Evolutionary conservation across 2,329 filamentous ascomycete genomes (phyloP).

Genomic region (Phoma sp.): DNA sequence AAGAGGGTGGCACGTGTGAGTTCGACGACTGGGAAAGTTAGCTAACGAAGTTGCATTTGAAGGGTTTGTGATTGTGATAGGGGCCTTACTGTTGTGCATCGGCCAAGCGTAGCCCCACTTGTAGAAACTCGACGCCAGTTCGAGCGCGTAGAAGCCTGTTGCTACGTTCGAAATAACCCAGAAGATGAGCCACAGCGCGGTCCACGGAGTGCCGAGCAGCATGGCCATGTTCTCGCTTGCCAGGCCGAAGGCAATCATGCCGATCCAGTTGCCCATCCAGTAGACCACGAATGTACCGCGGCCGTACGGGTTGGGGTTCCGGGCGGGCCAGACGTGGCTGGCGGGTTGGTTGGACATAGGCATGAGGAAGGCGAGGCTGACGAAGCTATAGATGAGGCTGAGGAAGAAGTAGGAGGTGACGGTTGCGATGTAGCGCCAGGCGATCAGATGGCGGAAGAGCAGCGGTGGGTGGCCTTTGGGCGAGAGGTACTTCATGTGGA

Average conservation of each 20-base stretch:
- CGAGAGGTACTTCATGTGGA: conserved; percentile 66
- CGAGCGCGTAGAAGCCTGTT: conserved; percentile 66
- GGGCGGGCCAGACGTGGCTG: conserved; percentile 52
- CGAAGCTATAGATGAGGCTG: conserved; percentile 67
- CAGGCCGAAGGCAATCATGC: conserved; percentile 68
- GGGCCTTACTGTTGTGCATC: conserved; percentile 62
- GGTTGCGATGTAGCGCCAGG: conserved; percentile 66
- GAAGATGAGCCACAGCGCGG: conserved; percentile 69
- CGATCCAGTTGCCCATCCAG: conserved; percentile 68
- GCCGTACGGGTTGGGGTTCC: conserved; percentile 63
- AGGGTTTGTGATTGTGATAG: no score
- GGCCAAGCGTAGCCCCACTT: conserved; percentile 70
- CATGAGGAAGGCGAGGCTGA: conserved; percentile 68
- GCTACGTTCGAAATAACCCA: conserved; percentile 72
- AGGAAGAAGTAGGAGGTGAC: conserved; percentile 67
- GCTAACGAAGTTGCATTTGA: no score
- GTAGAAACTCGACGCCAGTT: conserved; percentile 65
- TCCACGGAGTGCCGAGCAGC: conserved; percentile 68
- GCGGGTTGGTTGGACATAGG: conserved; percentile 61
- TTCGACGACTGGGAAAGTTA: conserved; percentile 58
- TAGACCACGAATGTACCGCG: conserved; percentile 67
- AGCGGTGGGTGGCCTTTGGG: conserved; percentile 64
- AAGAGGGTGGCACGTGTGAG: conserved; percentile 67
- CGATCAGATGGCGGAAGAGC: conserved; percentile 63
- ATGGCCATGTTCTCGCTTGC: conserved; percentile 72